Conservation (phyloP, 2,329 filamentous ascomycete genomes). For the Talaromyces sp. region DNA sequence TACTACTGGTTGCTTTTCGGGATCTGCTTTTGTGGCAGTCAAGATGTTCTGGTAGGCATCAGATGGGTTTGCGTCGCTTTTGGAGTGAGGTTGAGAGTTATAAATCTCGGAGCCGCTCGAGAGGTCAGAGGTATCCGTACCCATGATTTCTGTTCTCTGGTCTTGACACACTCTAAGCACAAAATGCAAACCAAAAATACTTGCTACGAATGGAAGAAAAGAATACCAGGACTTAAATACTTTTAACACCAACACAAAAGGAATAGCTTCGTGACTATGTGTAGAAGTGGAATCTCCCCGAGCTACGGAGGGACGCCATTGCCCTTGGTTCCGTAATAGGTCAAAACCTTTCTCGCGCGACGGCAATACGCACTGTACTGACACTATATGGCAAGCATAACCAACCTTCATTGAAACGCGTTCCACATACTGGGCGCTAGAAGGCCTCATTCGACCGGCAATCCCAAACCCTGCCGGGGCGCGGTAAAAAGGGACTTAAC, state of each 20-base stretch:
- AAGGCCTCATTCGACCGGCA: not conserved
- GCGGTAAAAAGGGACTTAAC: not conserved
- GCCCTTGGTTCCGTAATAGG: not conserved
- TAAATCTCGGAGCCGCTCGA: not conserved
- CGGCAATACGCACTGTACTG: not conserved
- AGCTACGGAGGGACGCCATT: not conserved
- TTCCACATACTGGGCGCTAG: not conserved
- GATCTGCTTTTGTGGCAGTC: not conserved
- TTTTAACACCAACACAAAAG: too few relatives aligned
- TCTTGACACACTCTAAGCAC: not conserved
- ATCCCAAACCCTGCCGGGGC: not conserved
- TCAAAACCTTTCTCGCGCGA: not conserved
- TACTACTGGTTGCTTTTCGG: not conserved
- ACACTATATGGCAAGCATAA: not conserved
- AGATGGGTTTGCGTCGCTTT: not conserved
- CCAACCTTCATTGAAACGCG: not conserved
- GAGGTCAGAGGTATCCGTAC: not conserved
- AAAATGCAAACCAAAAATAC: not conserved
- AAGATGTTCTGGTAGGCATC: not conserved
- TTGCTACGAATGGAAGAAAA: too few relatives aligned
- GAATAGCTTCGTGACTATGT: too few relatives aligned
- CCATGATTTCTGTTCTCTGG: not conserved
- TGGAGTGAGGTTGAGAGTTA: not conserved
- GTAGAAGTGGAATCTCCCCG: not conserved
- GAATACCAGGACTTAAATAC: too few relatives aligned